phyloP scores from a whole-genome alignment of 164 flowering plant genomes.

The Kalanchoe fedtschenkoi region DNA sequence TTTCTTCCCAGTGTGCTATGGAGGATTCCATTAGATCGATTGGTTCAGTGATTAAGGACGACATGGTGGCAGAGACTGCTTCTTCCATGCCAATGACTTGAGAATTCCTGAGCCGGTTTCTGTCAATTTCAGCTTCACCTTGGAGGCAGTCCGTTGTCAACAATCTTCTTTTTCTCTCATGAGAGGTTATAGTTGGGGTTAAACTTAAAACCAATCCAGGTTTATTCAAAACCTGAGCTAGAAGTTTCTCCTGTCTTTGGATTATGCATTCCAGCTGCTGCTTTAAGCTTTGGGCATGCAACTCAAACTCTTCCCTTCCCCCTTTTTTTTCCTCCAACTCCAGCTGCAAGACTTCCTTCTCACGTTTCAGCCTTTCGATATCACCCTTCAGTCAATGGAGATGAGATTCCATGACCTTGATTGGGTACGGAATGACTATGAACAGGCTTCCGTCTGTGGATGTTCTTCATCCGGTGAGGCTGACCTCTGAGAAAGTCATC shows the following conservation, averaged over 20 bases:
- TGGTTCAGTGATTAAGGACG: slow-evolving; percentile 14
- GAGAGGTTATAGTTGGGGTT: slow-evolving; percentile 16
- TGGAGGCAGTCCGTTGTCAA: slow-evolving; percentile 19
- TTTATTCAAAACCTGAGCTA: slow-evolving; percentile 26
- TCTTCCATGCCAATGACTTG: slow-evolving; percentile 18
- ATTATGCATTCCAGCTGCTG: slow-evolving; percentile 28
- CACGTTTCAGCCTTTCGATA: slow-evolving; percentile 34
- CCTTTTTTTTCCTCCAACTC: slow-evolving; percentile 31
- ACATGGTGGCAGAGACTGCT: slow-evolving; percentile 10
- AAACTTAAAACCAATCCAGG: slow-evolving; percentile 24
- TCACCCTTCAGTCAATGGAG: slow-evolving; percentile 36
- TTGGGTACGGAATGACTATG: slow-evolving; percentile 51
- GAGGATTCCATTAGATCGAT: slow-evolving; percentile 41
- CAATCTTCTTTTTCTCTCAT: slow-evolving; percentile 47
- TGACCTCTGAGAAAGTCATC: slow-evolving; percentile 56
- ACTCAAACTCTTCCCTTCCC: slow-evolving; percentile 24
- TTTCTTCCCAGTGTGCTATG: slow-evolving; percentile 37
- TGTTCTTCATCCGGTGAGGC: slow-evolving; percentile 41
- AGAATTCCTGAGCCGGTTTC: slow-evolving; percentile 13
- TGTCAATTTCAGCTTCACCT: slow-evolving; percentile 22
- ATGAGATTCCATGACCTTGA: slow-evolving; percentile 21
- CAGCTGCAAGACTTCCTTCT: slow-evolving; percentile 23
- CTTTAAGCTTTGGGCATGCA: slow-evolving; percentile 21
- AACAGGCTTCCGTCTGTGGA: slow-evolving; percentile 61
- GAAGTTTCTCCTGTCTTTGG: slow-evolving; percentile 19